Evolutionary conservation across 345 rosid genomes (phyloP), one percentile per base, ranked within the genome.

Genomic region (Syzygium aqueum): DNA sequence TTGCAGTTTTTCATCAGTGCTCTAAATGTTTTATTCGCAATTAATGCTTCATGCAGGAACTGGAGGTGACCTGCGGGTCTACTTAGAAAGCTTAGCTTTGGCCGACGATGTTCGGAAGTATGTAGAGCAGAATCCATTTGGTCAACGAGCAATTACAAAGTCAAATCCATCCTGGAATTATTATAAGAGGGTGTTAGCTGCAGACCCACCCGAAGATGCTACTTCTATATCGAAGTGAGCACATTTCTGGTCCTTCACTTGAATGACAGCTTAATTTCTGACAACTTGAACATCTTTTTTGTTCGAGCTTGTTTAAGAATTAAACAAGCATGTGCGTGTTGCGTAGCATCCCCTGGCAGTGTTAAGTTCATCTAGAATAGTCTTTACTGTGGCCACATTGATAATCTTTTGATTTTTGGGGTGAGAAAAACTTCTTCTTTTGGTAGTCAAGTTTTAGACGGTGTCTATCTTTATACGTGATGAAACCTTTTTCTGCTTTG

Each of bases 61-160:
- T 80, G 93, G 93, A 59, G 99, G 99, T 84, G 96, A 96, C 84
- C 94, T 97, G 67, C 95, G 93, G 57, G 87, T 89, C n/a, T 96
- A 96, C 89, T 91, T 97, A 51, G 96, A 95, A 91, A 88, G 89
- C 56, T 86, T 97, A 92, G 94, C 94, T 9, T 89, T 85, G 87
- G 95, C 95, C 0, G 91, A 89, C 22, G 90, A 94, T 67, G 96
- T 96, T 89, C 96, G 89, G 84, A 91, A 93, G 86, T 96, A 88
- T 87, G 94, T 96, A 57, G 89, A 87, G 28, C 89, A 93, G 88
- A 93, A 97, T 91, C 98, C 98, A 78, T 94, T 94, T 85, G 99
- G 99, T 84, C 97, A 97, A 90, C 85, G 87, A 54, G 91, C 96
- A 13, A 95, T 97, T 56, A 93, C 97, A 16, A 90, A 92, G 89